Conservation (phyloP, 768 basidiomycete genomes). For the Pulveroboletus sp. region DNA sequence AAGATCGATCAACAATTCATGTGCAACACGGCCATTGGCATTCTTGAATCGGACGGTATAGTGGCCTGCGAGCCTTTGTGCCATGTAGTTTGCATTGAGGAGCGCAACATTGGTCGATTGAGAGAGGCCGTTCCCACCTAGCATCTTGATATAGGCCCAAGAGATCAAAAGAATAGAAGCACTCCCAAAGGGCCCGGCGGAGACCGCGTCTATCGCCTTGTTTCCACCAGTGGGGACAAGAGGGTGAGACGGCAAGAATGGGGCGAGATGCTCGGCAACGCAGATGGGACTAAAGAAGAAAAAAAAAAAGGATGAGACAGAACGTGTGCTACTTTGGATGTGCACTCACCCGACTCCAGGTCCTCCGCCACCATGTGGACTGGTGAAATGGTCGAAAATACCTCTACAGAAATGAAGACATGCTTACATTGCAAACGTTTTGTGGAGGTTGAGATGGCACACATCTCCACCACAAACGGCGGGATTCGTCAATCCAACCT, state of each 20-base stretch:
- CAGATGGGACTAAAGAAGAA: constrained; percentile 71
- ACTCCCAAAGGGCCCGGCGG: constrained; percentile 91
- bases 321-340: background rate
- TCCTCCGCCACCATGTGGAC: constrained; percentile 96
- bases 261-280: constrained; percentile 87
- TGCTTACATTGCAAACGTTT: constrained; percentile 90
- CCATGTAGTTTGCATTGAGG: constrained; percentile 97
- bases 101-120: constrained; percentile 86
- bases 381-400: constrained; percentile 26
- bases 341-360: constrained; percentile 85
- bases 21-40: constrained; percentile 87
- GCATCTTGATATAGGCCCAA: constrained; percentile 99
- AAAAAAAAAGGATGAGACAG: constrained; percentile 4
- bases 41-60: constrained; percentile 92
- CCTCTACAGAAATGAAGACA: background rate
- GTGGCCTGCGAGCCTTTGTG: constrained; percentile 76
- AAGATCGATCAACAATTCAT: constrained; percentile 93
- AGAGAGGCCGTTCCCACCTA: constrained; percentile 89
- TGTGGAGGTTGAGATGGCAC: constrained; percentile 97
- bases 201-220: constrained; percentile 82
- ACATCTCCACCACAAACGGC: constrained; percentile 97
- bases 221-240: constrained; percentile 60
- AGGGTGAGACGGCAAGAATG: constrained; percentile 92
- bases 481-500: constrained; percentile 89
- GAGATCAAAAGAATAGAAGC: constrained; percentile 95